Evolutionary conservation across 352 stramenopile genomes (phyloP).

Genomic region (Globisporangium yorkense): DNA sequence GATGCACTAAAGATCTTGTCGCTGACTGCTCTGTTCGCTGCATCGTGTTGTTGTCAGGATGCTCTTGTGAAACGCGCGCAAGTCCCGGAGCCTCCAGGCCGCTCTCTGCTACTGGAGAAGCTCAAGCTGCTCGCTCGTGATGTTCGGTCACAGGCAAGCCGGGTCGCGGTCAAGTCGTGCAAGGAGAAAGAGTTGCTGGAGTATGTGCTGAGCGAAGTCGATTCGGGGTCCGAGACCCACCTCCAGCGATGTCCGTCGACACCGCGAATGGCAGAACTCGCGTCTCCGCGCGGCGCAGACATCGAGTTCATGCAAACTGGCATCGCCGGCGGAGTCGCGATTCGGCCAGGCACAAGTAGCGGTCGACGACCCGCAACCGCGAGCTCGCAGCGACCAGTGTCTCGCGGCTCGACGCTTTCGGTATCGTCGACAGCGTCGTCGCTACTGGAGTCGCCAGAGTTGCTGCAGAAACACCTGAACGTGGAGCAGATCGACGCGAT

Average conservation of each 20-base stretch:
- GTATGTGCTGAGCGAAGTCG: constrained; percentile 39
- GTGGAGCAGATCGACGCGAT: constrained; percentile 75
- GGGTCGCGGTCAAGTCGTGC: constrained; percentile 16
- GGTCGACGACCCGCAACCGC: constrained; percentile 31
- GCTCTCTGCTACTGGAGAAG: constrained; percentile 63
- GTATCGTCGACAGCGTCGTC: constrained; percentile 43
- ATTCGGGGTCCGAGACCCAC: constrained; percentile 14
- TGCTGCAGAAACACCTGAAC: constrained; percentile 39
- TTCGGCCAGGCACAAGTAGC: constrained; percentile 51
- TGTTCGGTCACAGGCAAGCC: constrained; percentile 12
- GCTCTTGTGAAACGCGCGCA: constrained; percentile 38
- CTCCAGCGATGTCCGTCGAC: constrained; percentile 21
- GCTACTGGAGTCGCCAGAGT: constrained; percentile 51
- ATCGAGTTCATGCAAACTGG: constrained; percentile 3
- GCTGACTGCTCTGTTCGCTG: neutral
- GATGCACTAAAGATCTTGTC: neutral
- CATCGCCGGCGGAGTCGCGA: constrained; percentile 8
- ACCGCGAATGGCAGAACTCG: constrained; percentile 36
- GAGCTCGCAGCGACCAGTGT: constrained; percentile 46
- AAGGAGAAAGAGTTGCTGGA: constrained; percentile 56
- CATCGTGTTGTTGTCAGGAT: constrained; percentile 27
- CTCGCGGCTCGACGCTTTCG: constrained; percentile 59
- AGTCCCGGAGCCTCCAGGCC: constrained; percentile 56
- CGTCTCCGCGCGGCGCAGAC: constrained; percentile 7
- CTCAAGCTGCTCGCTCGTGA: constrained; percentile 59